Conservation (phyloP, 2,329 filamentous ascomycete genomes). For the Paramyrothecium roridum region DNA sequence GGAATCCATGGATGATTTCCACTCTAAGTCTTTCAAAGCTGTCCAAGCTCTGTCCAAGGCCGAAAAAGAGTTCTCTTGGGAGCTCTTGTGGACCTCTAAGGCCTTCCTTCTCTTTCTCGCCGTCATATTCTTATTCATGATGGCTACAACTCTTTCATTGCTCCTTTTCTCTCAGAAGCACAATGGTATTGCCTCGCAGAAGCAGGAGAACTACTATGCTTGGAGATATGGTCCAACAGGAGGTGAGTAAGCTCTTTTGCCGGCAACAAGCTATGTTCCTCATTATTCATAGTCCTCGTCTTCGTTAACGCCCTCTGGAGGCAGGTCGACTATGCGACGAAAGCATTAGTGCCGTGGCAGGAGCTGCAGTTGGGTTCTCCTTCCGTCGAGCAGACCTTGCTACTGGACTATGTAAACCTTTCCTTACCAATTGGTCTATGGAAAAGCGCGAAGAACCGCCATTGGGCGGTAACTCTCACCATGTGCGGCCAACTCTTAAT, state of each 20-base stretch:
- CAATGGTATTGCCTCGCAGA: neutral
- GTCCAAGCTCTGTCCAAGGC: neutral
- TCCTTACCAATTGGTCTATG: neutral
- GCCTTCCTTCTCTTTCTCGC: neutral
- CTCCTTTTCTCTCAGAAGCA: neutral
- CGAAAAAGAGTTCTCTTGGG: neutral
- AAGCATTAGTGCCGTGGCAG: neutral
- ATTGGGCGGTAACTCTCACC: neutral
- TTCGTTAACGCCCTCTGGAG: neutral
- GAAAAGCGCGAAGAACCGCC: neutral
- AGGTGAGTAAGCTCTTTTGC: neutral
- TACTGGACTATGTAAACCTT: neutral
- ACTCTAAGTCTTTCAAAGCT: neutral
- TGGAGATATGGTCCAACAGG: neutral
- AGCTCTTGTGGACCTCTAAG: neutral
- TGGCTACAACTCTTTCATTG: neutral
- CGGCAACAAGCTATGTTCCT: neutral
- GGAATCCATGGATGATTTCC: neutral
- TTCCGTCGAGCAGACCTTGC: neutral
- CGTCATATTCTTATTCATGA: neutral
- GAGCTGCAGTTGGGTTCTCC: neutral
- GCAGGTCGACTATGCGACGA: neutral
- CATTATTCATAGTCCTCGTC: neutral
- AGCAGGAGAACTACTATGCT: neutral
- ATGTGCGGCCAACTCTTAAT: neutral